Evolutionary conservation across 2,329 filamentous ascomycete species (phyloP).

Genomic region (Blastomyces gilchristii): DNA sequence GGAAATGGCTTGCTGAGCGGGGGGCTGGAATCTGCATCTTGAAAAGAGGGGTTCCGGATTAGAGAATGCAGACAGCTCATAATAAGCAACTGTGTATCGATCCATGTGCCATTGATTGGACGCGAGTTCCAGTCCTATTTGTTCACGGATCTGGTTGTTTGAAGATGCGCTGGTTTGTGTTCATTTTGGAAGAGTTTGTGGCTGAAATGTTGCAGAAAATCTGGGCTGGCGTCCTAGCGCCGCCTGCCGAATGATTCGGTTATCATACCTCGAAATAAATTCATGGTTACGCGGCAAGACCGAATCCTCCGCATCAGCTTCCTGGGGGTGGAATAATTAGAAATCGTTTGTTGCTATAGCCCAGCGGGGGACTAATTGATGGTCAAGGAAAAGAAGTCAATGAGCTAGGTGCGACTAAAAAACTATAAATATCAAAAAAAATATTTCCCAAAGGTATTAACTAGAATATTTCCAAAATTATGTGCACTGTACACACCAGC

Average conservation of each 20-base stretch:
- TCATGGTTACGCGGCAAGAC: background rate
- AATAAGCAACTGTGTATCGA: background rate
- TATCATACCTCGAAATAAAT: background rate
- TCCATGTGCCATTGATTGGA: conserved; percentile 4
- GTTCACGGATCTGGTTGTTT: background rate
- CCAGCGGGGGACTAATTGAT: background rate
- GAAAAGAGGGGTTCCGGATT: background rate
- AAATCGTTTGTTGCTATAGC: background rate
- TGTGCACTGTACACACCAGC: background rate
- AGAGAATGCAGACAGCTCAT: background rate
- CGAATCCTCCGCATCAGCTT: background rate
- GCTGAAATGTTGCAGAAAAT: background rate
- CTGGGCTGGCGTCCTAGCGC: background rate
- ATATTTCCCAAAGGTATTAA: background rate
- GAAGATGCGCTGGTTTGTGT: background rate
- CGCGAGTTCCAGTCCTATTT: background rate
- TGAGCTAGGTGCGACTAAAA: background rate
- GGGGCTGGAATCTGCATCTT: background rate
- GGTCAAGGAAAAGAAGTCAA: background rate
- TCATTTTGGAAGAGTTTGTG: background rate
- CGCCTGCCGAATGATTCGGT: background rate
- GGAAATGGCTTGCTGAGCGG: background rate
- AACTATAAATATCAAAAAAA: background rate
- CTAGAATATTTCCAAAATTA: conserved; percentile 1
- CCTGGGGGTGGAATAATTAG: background rate